Percentiles rank a stretch among this genome's conserved stretches.
Conservation (phyloP, 140 eudicot species). For the Senecio squalidus region DNA sequence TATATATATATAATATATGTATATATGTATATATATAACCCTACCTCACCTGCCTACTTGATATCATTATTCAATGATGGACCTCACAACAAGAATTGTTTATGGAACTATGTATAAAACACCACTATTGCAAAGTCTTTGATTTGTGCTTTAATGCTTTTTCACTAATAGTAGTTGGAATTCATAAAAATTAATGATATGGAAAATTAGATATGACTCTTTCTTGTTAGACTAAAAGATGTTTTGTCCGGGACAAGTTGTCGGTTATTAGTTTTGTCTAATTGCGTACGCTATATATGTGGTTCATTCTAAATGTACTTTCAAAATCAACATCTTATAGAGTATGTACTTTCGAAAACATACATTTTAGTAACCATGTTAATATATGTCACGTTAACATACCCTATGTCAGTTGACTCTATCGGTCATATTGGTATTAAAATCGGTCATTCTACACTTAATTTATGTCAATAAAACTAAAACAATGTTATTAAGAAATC, state of each 20-base stretch:
- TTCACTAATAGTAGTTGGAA: constrained; percentile 11
- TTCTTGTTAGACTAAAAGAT: constrained; percentile 15
- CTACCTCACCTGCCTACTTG: constrained; percentile 33
- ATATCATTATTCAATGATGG: constrained; percentile 32
- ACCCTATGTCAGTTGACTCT: too few species aligned
- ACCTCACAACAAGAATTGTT: constrained; percentile 15
- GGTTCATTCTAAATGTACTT: neutral
- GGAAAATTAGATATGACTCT: constrained; percentile 14
- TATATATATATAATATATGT: neutral
- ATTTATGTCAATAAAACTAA: too few species aligned
- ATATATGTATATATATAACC: neutral
- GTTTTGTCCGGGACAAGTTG: neutral
- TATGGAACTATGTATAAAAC: constrained; percentile 3
- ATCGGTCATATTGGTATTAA: neutral
- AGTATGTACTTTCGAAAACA: neutral
- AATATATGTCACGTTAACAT: neutral
- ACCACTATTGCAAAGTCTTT: constrained; percentile 13
- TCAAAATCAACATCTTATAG: neutral
- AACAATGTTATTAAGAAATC: too few species aligned
- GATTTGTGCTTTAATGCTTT: constrained; percentile 1
- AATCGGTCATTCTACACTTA: too few species aligned
- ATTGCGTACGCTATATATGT: neutral
- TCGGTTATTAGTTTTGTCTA: neutral
- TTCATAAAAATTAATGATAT: constrained; percentile 14
- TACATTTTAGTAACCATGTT: neutral